phyloP scores from a whole-genome alignment of 495 filamentous ascomycete species.

The Thermochaetoides thermophila region DNA sequence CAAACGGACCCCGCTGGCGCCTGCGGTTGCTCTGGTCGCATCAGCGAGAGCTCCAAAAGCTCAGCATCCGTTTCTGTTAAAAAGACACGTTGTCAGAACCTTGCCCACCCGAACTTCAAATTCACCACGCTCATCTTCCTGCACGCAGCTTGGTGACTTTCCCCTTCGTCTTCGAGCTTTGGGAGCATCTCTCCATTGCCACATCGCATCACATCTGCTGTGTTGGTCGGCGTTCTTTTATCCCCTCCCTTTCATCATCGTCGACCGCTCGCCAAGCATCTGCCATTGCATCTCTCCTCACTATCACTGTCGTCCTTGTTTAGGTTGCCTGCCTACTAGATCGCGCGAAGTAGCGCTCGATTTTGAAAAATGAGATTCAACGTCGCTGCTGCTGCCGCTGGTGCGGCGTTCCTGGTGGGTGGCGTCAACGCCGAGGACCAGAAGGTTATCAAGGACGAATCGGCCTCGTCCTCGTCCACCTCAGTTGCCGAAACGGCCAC shows the following conservation, averaged over 20 bases:
- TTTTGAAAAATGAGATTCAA: constrained; percentile 53
- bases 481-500: constrained; percentile 37
- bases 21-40: no score
- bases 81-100: constrained; percentile 25
- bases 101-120: constrained; percentile 18
- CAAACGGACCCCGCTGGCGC: constrained; percentile 13
- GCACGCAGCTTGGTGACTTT: constrained; percentile 15
- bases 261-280: no score
- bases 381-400: constrained; percentile 53
- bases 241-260: constrained; percentile 5
- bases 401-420: constrained; percentile 53
- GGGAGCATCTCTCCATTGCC: constrained; percentile 25
- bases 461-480: constrained; percentile 23
- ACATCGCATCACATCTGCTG: no score
- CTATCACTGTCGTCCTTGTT: constrained; percentile 7
- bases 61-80: constrained; percentile 13
- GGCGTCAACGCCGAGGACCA: constrained; percentile 61
- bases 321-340: no score
- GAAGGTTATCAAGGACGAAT: constrained; percentile 35
- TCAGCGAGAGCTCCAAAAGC: constrained; percentile 6
- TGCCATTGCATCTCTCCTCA: constrained; percentile 4
- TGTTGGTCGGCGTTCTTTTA: no score
- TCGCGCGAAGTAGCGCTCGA: constrained; percentile 10
- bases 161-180: constrained; percentile 27
- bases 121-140: constrained; percentile 17